Base-by-base conservation (phyloP, 2,329 filamentous ascomycete genomes). In the Pestalotiopsis sp. region DNA sequence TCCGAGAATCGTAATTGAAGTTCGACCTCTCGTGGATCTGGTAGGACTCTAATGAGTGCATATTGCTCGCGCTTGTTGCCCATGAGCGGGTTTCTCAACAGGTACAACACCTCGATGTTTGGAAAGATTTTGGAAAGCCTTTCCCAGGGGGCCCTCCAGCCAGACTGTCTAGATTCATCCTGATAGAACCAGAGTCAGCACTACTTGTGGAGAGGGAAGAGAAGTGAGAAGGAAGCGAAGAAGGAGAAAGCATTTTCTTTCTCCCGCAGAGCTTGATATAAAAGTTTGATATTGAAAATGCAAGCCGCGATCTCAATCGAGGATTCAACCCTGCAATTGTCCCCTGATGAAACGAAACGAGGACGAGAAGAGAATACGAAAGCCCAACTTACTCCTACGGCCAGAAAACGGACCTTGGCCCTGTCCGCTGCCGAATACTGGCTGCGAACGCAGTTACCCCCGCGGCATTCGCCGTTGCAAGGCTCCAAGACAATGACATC, bases 401-500 rank as follows among this genome's bases (percentile, higher is more conserved):
- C 76, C 5, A 78, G 66, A 38, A 56, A 71, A 13, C 70, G 70
- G 11, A 78, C 72, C 3, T 59, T 65, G 4, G 65, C 59, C 65
- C 75, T 75, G 67, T 77, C 75, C 10, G 68, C 68, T 7, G 68
- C 69, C 22, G 48, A 57, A 66, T 77, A 78, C 38, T 77, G 74
- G 52, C 69, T 40, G 30, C 72, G 72, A 14, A 75, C 73, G 58
- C 76, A 78, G 68, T 73, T 72, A 26, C 66, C 72, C 9, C 68
- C 73, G 57, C 76, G 68, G 64, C 76, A 78, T 6, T 72, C 75
- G 17, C 67, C 71, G 24, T 76, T 74, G 44, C 76, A 78, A 17
- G 76, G 76, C 63, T 78, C 76, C 14, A 74, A 73, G 17, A 75
- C 60, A 20, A 78, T 72, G 48, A 78, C 72, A 61, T 78, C 76